Percentiles rank a stretch among this genome's conserved stretches.
phyloP scores from a whole-genome alignment of 2,329 filamentous ascomycete genomes.

The Neonectria ditissima region DNA sequence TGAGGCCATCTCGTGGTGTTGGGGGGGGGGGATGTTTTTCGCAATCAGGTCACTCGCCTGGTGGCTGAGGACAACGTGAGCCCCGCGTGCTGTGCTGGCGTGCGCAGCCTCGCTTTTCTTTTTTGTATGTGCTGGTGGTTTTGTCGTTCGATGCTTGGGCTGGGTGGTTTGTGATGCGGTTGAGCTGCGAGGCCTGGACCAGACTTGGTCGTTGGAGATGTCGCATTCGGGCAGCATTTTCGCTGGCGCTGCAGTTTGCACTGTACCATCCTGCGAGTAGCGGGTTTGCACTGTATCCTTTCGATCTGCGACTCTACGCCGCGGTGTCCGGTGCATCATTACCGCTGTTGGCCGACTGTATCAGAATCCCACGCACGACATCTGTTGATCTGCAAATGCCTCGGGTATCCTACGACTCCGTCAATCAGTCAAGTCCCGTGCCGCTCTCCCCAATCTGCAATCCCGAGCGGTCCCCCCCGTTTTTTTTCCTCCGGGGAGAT shows the following conservation, averaged over 20 bases:
- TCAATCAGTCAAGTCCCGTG: no score
- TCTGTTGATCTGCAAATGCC: background rate
- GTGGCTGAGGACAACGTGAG: background rate
- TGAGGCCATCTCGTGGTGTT: slow-evolving; percentile 15
- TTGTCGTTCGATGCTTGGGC: slow-evolving; percentile 2
- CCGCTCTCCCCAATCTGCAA: no score
- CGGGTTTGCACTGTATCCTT: background rate
- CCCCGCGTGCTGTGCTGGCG: background rate
- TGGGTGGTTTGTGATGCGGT: background rate
- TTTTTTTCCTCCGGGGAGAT: slow-evolving; percentile 55
- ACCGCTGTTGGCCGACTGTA: background rate
- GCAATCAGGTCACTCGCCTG: slow-evolving; percentile 6
- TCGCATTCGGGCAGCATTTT: background rate
- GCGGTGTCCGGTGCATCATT: no score
- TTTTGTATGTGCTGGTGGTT: no score
- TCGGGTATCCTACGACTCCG: no score
- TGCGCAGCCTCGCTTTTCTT: background rate
- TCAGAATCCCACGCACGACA: background rate
- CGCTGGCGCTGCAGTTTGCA: background rate
- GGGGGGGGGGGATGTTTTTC: no score
- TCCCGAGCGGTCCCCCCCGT: slow-evolving; percentile 58
- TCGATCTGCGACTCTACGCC: no score
- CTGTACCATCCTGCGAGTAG: no score
- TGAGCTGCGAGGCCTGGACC: background rate
- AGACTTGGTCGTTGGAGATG: background rate